Evolutionary conservation across 2,329 filamentous ascomycete genomes (phyloP), one percentile per base, ranked within the genome.

Genomic region (Nigrospora oryzae): DNA sequence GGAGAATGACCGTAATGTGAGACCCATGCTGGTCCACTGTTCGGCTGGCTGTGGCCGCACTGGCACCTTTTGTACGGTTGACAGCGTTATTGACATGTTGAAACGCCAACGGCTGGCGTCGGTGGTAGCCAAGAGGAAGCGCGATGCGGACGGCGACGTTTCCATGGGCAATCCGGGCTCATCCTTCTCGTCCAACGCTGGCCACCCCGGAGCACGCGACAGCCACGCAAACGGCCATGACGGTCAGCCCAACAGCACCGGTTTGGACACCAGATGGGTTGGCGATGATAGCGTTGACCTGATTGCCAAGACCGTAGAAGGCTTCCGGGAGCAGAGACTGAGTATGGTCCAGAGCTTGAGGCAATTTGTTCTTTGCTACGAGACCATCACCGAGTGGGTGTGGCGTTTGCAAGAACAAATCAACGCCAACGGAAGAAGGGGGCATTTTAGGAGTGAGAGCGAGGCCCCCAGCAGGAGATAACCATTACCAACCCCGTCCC

Each of bases 271-370:
- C 2, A 68, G 67, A 15, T 95, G 86, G 86, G 61, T 90, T n/a
- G 65, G 73, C 13, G 74, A 84, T 49, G 80, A 87, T 39, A 74
- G 79, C 23, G 60, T 86, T 2, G 93, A 98, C 61, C 65, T 97
- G 48, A 82, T 98, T 40, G 83, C 87, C 50, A 83, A 81, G 60
- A 93, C 90, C 0, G 91, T 98, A 1, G 86, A 93, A 55, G 89
- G 96, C 56, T 95, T 98, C 63, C 75, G 93, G 46, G 72, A 77
- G 40, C 93, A 98, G 67, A 74, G 93, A 52, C 68, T 96, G 16
- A 96, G 89, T 64, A 98, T 97, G 90, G 91, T 98, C 37, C 93
- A 97, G 65, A 96, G 86, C 56, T 68, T 97, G 46, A 75, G 88
- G 49, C 93, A 98, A 63, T 97, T 86, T 66, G 91, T 96, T 41